Conservation (phyloP, 2,329 filamentous ascomycete species). For the Nemania sp. region DNA sequence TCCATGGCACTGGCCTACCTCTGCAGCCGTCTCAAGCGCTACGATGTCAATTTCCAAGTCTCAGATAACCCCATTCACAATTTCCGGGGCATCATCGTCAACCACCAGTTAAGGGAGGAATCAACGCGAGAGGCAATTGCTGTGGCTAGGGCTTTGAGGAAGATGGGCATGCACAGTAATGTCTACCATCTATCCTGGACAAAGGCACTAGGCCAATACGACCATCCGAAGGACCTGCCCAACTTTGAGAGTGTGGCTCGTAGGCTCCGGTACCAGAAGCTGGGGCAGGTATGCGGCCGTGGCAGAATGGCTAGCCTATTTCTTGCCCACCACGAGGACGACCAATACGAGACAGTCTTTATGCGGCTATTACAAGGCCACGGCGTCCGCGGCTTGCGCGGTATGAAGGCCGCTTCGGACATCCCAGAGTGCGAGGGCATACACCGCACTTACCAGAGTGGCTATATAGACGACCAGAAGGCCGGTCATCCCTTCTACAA, state of each 20-base stretch:
- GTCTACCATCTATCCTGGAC: conserved; percentile 63
- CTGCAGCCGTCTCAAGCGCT: conserved; percentile 63
- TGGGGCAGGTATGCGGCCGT: conserved; percentile 71
- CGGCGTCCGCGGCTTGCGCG: conserved; percentile 75
- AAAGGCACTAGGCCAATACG: conserved; percentile 46
- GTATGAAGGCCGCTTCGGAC: conserved; percentile 72
- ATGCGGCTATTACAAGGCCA: conserved; percentile 80
- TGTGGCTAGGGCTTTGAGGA: conserved; percentile 56
- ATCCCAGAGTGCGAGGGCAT: conserved; percentile 89
- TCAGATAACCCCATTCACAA: conserved; percentile 58
- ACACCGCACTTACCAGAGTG: conserved; percentile 77
- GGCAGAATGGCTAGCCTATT: conserved; percentile 71
- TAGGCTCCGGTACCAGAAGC: conserved; percentile 75
- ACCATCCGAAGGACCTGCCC: conserved; percentile 58
- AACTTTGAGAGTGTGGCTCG: conserved; percentile 85
- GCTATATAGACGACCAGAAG: conserved; percentile 63
- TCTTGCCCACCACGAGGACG: conserved; percentile 88
- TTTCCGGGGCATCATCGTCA: conserved; percentile 64
- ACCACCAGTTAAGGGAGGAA: conserved; percentile 67
- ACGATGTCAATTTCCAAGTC: conserved; percentile 54
- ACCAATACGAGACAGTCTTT: conserved; percentile 90
- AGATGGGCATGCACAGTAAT: conserved; percentile 52
- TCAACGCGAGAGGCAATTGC: conserved; percentile 64
- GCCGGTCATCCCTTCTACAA: conserved; percentile 54
- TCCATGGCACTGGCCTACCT: conserved; percentile 95